These are phyloP conservation scores for Madurella fahalii DNA, from an alignment of 2,329 filamentous ascomycete species.

Conservation along the genomic window DNA sequence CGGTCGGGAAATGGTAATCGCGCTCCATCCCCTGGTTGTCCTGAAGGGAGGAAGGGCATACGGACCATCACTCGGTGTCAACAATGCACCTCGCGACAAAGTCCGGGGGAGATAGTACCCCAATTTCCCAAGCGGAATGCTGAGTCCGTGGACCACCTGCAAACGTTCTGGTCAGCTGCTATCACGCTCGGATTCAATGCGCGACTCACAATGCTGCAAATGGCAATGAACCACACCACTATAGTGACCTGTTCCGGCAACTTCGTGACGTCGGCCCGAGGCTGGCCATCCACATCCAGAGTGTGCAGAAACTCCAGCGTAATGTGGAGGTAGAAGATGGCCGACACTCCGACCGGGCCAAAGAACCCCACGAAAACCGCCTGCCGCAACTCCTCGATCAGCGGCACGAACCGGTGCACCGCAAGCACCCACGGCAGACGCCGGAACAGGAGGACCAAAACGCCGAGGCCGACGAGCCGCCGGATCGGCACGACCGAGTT, in stretches of 20 bases:
- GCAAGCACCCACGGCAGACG: conserved; percentile 72
- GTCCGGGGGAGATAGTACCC: conserved; percentile 60
- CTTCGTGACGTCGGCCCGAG: conserved; percentile 61
- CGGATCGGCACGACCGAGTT: conserved; percentile 70
- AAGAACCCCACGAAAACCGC: conserved; percentile 90
- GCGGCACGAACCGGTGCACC: conserved; percentile 70
- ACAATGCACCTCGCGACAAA: conserved; percentile 44
- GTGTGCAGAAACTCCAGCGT: conserved; percentile 66
- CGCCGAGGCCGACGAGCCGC: conserved; percentile 67
- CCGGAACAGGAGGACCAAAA: conserved; percentile 72
- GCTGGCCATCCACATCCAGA: conserved; percentile 54
- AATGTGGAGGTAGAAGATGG: conserved; percentile 75
- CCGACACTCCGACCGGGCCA: conserved; percentile 86
- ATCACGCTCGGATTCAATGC: background rate
- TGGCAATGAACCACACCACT: conserved; percentile 80
- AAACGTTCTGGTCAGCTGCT: background rate
- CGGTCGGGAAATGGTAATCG: conserved; percentile 24
- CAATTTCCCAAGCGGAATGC: conserved; percentile 71
- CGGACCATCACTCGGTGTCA: conserved; percentile 21
- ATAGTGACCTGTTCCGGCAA: conserved; percentile 64
- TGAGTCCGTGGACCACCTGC: conserved; percentile 74
- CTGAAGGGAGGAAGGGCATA: conserved; percentile 26
- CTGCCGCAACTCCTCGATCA: conserved; percentile 70
- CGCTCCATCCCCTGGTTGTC: conserved; percentile 30
- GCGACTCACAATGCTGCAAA: conserved; percentile 74